A percentile compares a stretch with the other conserved stretches of the same genome.
phyloP scores from a whole-genome alignment of 2,329 filamentous ascomycete species.

The Calonectria leucothoes region DNA sequence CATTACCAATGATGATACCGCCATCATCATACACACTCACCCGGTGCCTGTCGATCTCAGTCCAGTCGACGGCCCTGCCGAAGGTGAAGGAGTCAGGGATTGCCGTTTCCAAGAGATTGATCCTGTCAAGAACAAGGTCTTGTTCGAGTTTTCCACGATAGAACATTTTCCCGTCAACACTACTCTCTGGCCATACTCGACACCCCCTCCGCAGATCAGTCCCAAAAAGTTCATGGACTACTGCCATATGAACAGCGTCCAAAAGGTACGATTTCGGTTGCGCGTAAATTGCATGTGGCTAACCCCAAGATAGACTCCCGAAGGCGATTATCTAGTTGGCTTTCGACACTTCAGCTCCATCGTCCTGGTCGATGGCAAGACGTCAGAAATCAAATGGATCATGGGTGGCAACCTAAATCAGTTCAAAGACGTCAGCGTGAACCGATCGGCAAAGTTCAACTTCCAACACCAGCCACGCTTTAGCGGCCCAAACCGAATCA shows the following conservation, averaged over 20 bases:
- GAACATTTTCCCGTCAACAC: not conserved
- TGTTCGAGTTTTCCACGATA: not conserved
- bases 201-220: not conserved
- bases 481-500: constrained; percentile 1
- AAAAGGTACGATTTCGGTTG: not conserved
- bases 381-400: constrained; percentile 1
- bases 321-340: constrained; percentile 2
- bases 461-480: constrained; percentile 9
- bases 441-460: not conserved
- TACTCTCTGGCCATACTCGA: not conserved
- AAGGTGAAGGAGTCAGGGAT: not conserved
- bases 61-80: not conserved
- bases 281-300: not conserved
- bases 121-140: not conserved
- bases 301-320: not conserved
- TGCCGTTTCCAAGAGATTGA: not conserved
- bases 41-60: not conserved
- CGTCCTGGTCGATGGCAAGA: not conserved
- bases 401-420: constrained; percentile 4
- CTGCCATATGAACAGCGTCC: not conserved
- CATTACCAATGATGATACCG: not conserved
- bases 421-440: not conserved
- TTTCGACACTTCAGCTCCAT: constrained; percentile 2
- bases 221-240: not conserved
- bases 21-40: not conserved